Base-by-base conservation (phyloP, 2,329 filamentous ascomycete genomes). In the Graphilbum ipis-grandicollis region DNA sequence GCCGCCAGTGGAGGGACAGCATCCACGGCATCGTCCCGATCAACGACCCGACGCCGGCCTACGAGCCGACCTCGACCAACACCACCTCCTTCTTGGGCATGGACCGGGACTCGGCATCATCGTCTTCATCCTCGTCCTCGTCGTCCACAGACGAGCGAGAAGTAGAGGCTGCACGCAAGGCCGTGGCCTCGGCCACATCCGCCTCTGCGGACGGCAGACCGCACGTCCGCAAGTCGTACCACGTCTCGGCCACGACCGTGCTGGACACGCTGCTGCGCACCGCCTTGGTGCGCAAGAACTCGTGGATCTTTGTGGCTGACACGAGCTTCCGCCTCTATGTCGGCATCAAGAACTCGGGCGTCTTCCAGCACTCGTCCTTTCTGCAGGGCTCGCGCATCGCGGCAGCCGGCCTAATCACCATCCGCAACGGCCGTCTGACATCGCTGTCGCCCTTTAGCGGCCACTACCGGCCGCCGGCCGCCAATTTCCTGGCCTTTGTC, bases 291-390 rank as follows among this genome's bases (percentile, higher is more conserved):
- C 80, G 76, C 54, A 84, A 84, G 43, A 86, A 88, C 49, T 90
- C 81, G 5, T 93, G 86, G 86, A 92, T 93, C 44, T 94, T 93
- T 48, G 85, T 86, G 8, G 79, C 80, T 19, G 85, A 93, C 55
- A 88, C 82, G 1, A 78, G 71, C 1, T 90, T 86, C 53, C 73
- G 81, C 1, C 63, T 93, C 0, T 93, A 93, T 52, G 74, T 93
- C 25, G 85, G 85, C 34, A 90, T 93, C 60, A 93, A 94, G 50
- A 74, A 81, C 52, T 79, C 75, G 4, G 86, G 86, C 10, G 75
- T 80, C 5, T 94, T 94, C 49, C 86, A 93, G 49, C 86, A 93
- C 55, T 86, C 79, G 12, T 90, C 82, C 0, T 93, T 94, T 49
- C 64, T 93, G 2, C 80, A 86, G 43, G 86, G 85, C 19, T 69